phyloP scores from a whole-genome alignment of 805 yeast genomes.

The Candida ovalis region DNA sequence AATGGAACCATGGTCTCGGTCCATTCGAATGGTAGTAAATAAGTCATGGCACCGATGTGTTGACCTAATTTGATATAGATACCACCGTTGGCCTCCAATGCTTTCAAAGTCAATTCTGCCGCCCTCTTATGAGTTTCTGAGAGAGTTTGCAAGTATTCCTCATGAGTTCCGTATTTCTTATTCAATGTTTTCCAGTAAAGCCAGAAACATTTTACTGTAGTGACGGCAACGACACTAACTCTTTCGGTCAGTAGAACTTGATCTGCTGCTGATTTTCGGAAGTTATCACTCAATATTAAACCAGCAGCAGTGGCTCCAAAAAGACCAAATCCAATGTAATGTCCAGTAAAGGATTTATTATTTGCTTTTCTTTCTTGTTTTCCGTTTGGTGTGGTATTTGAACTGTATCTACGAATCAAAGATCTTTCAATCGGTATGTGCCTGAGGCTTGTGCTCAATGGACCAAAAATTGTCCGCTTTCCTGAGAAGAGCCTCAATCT shows the following conservation, averaged over 20 bases:
- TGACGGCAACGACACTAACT: constrained; percentile 59
- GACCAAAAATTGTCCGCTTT: not conserved
- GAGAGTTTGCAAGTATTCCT: constrained; percentile 50
- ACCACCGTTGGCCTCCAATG: constrained; percentile 86
- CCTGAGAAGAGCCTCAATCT: not conserved
- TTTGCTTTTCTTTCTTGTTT: not conserved
- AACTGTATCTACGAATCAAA: not conserved
- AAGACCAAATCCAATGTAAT: constrained; percentile 21
- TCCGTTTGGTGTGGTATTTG: not conserved
- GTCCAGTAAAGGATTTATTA: constrained; percentile 9
- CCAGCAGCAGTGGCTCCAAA: constrained; percentile 9
- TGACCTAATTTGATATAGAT: constrained; percentile 93
- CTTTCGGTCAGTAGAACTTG: constrained; percentile 40
- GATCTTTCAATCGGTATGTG: not conserved
- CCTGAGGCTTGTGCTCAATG: not conserved
- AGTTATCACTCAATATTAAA: constrained; percentile 30
- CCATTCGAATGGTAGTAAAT: constrained; percentile 90
- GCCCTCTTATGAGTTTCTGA: constrained; percentile 67
- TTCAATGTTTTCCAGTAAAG: constrained; percentile 60
- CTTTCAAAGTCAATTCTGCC: constrained; percentile 73
- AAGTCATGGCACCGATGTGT: constrained; percentile 88
- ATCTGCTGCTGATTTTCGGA: constrained; percentile 35
- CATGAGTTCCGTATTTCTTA: constrained; percentile 35
- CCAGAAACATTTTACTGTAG: constrained; percentile 69
- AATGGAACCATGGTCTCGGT: constrained; percentile 89